Conservation (phyloP, 768 basidiomycete genomes). For the Boletus rubroflammeus region DNA sequence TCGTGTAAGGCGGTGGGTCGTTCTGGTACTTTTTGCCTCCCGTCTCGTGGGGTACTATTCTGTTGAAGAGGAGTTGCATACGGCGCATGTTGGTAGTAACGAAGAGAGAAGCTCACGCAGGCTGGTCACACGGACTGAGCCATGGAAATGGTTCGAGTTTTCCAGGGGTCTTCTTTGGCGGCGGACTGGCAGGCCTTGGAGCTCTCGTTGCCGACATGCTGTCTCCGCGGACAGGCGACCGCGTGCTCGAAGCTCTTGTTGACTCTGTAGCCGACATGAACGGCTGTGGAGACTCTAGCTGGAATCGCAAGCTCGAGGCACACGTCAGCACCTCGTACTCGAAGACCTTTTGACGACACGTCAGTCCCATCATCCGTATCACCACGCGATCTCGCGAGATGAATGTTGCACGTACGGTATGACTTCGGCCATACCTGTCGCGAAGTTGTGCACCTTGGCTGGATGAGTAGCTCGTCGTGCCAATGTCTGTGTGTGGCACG, state of each 20-base stretch:
- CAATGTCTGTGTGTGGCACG: conserved; percentile 9
- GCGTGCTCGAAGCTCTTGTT: neutral
- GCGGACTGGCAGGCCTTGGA: neutral
- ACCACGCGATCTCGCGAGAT: neutral
- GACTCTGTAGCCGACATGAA: neutral
- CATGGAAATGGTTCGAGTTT: conserved; percentile 5
- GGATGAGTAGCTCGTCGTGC: conserved; percentile 10
- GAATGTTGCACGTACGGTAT: conserved; percentile 8
- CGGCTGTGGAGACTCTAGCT: neutral
- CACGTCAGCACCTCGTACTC: conserved; percentile 26
- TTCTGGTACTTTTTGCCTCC: neutral
- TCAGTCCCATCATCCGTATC: neutral
- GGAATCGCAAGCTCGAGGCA: conserved; percentile 17
- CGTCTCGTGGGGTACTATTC: neutral
- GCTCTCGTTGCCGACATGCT: neutral
- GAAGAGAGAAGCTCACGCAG: conserved; percentile 8
- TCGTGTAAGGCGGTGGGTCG: conserved; percentile 14
- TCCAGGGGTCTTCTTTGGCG: neutral
- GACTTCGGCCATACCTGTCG: conserved; percentile 7
- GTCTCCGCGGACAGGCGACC: neutral
- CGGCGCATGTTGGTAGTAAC: neutral
- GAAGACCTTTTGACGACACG: conserved; percentile 9
- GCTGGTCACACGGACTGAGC: neutral
- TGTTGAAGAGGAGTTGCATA: neutral
- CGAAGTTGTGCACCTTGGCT: conserved; percentile 14